Evolutionary conservation across 257 asterid species (phyloP), one percentile per base, ranked within the genome.

Genomic region (Nyctanthes arbortristis): DNA sequence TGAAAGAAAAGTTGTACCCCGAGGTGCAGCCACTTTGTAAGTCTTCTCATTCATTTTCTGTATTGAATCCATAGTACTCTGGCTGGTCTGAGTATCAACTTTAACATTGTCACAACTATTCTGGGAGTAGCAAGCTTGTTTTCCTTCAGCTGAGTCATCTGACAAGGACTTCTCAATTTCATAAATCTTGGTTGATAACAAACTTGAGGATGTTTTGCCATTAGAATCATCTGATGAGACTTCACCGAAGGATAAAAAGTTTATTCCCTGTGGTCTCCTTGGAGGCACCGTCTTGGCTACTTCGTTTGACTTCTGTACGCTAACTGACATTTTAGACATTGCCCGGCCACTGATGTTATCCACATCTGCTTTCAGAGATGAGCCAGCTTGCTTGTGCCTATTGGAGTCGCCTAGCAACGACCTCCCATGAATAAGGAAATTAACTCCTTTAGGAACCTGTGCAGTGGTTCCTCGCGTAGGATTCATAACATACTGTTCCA

Each of bases 221-320:
- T 78, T 75, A 45, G 91, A 77, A 62, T 73, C 84, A 61, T 72
- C 80, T 28, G 72, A 34, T 66, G 84, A 69, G 63, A 85, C 82
- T 72, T 79, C 81, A 52, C 89, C 86, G 74, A 93, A 86, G 72
- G 96, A 81, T 62, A 93, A 85, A 78, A 93, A 91, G 80, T 91
- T 93, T 54, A 93, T 82, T 35, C 99, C 99, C 62, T 67, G 81
- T 35, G 97, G 93, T 62, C 58, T 73, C 76, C 68, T 72, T 56
- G 68, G 74, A 59, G 88, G 73, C 29, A 27, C 69, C 32, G 43
- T 68, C 71, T 83, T 81, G 20, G 68, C 25, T 5, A 63, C 45
- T 37, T 79, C 81, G 49, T 78, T 78, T 35, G 68, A 63, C 71
- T 76, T 80, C 71, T 66, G 69, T 16, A 28, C 5, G 55, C 73